Evolutionary conservation across 352 stramenopile genomes (phyloP).

Genomic region (Globisporangium orthogonon): DNA sequence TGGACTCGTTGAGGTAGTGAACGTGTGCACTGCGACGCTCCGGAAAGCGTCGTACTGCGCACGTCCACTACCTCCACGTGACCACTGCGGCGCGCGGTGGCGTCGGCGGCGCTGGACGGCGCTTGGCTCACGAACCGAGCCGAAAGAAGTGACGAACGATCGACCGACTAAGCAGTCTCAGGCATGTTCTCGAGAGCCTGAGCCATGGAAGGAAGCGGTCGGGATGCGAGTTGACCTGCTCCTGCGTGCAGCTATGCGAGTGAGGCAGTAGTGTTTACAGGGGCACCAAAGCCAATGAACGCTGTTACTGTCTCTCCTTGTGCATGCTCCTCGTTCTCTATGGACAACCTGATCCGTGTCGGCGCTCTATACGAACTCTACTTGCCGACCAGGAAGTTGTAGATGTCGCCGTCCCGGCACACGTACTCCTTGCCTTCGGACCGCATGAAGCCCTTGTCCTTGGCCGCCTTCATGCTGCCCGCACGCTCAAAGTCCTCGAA

Average conservation of each 20-base stretch:
- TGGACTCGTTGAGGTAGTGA: conserved; percentile 7
- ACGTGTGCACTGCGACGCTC: conserved; percentile 8
- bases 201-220: no score
- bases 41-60: conserved; percentile 4
- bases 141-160: background rate
- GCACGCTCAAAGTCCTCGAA: conserved; percentile 94
- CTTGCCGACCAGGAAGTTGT: conserved; percentile 92
- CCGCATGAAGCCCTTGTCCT: conserved; percentile 90
- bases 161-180: background rate
- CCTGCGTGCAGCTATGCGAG: background rate
- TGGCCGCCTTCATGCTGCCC: conserved; percentile 92
- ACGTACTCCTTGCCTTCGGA: conserved; percentile 98
- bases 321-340: background rate
- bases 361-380: conserved; percentile 15
- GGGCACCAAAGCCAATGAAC: background rate
- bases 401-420: conserved; percentile 97
- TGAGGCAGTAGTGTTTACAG: background rate
- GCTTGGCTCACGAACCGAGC: background rate
- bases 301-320: background rate
- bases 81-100: conserved; percentile 6
- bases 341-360: background rate
- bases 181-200: no score
- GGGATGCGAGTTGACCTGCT: no score
- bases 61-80: conserved; percentile 12
- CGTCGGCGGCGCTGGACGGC: background rate